These are phyloP conservation scores for Eucalyptus pauciflora DNA, from an alignment of 345 rosid genomes.

Conservation along the genomic window DNA sequence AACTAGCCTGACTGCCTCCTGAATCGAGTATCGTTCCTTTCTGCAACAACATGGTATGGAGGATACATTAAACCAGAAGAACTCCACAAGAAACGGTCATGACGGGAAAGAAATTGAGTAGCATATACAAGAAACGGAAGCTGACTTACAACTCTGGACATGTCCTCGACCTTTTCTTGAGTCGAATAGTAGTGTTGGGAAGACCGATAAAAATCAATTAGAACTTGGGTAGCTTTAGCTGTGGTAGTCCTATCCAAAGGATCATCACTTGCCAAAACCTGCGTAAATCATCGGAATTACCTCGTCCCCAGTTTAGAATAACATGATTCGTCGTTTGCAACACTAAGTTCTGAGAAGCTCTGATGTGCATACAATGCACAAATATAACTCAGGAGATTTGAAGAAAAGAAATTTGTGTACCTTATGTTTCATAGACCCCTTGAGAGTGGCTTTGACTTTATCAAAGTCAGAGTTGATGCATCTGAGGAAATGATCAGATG, in stretches of 20 bases:
- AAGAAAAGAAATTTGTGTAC: constrained; percentile 11
- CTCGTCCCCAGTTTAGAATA: not conserved
- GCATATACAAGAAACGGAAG: not conserved
- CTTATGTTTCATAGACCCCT: constrained; percentile 87
- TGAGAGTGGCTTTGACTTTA: constrained; percentile 85
- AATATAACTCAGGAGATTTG: not conserved
- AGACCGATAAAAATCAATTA: constrained; percentile 52
- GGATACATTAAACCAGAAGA: not conserved
- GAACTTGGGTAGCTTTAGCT: constrained; percentile 59
- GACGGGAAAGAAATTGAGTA: not conserved
- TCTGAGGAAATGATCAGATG: constrained; percentile 92
- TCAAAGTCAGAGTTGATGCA: constrained; percentile 92
- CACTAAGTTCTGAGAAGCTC: not conserved
- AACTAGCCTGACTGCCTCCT: constrained; percentile 96
- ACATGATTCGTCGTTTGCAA: not conserved
- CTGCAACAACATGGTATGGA: constrained; percentile 18
- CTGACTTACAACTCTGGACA: constrained; percentile 73
- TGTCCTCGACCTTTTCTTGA: constrained; percentile 62
- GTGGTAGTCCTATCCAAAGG: constrained; percentile 84
- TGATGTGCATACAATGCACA: not conserved
- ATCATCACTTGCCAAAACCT: constrained; percentile 72
- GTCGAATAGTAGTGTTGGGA: constrained; percentile 59
- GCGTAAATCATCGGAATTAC: not conserved
- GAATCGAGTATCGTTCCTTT: constrained; percentile 83
- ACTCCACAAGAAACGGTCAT: not conserved